A percentile compares a stretch with the other conserved stretches of the same genome.
These are phyloP conservation scores for Penicillium herquei DNA, from an alignment of 495 filamentous ascomycete species.

Conservation along the genomic window DNA sequence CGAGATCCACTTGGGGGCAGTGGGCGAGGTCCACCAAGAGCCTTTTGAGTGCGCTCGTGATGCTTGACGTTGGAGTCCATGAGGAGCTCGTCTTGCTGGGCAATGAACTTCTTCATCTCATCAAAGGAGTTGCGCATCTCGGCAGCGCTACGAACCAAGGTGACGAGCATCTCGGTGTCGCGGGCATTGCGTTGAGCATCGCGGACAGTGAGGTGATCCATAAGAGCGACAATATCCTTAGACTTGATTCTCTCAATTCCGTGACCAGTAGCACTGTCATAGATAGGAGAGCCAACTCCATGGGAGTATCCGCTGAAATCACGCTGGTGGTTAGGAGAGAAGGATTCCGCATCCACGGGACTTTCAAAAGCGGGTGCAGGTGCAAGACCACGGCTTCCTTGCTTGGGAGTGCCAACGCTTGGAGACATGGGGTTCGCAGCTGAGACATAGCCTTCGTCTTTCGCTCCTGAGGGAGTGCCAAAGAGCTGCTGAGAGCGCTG, in stretches of 20 bases:
- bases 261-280: slow-evolving; percentile 84
- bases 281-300: slow-evolving; percentile 71
- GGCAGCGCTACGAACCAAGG: slow-evolving; percentile 87
- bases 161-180: slow-evolving; percentile 95
- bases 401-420: slow-evolving; percentile 58
- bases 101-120: slow-evolving; percentile 90
- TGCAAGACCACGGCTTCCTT: slow-evolving; percentile 57
- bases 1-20: slow-evolving; percentile 55
- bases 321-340: slow-evolving; percentile 58
- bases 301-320: slow-evolving; percentile 89
- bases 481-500: slow-evolving; percentile 35
- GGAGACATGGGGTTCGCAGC: slow-evolving; percentile 68
- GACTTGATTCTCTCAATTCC: slow-evolving; percentile 93
- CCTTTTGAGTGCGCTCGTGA: slow-evolving; percentile 78
- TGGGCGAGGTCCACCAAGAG: slow-evolving; percentile 85
- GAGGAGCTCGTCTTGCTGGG: slow-evolving; percentile 79
- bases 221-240: slow-evolving; percentile 94
- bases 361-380: slow-evolving; percentile 58
- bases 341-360: slow-evolving; percentile 59
- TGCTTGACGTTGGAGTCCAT: slow-evolving; percentile 81
- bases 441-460: slow-evolving; percentile 91
- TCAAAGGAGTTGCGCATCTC: slow-evolving; percentile 98
- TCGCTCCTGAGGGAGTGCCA: slow-evolving; percentile 46
- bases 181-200: slow-evolving; percentile 96
- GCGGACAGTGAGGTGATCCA: slow-evolving; percentile 97